Evolutionary conservation across 2,329 filamentous ascomycete species (phyloP), one percentile per base, ranked within the genome.

Genomic region (Ascosphaera apis): DNA sequence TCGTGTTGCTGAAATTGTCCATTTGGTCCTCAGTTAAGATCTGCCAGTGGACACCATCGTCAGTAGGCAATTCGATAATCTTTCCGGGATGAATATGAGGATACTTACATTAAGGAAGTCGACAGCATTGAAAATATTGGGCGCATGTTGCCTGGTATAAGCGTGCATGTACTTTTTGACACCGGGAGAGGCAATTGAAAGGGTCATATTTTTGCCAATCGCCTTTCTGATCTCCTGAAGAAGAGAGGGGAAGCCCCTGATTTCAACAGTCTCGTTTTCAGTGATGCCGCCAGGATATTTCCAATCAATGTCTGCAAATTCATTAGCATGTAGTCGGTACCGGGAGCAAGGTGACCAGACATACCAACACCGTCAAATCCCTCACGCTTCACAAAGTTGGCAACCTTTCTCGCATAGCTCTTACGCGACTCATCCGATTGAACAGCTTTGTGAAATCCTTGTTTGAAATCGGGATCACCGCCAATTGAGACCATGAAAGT

Each of bases 11-110:
- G 23, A 76, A 69, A 23, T 75, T 46, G 54, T 78, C 79, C 65
- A 76, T 74, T 34, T 80, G 49, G 47, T 81, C 76, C 48, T 80
- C 80, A 1, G 67, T 63, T 74, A 79, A 79, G 42, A 80, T 57
- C 40, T 41, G n/a, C n/a, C 11, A 25, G 5, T 11, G 21, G 21
- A 25, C 5, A 25, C 11, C 5, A 5, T 25, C 21, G 11, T 25
- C 21, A 25, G 21, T 25, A 25, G 11, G 21, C 21, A 6, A 11
- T 6, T 25, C 11, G 11, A 11, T 6, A 25, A 6, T 25, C 11
- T 11, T 25, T n/a, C n/a, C n/a, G n/a, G n/a, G n/a, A 25, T 25
- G 11, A 5, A 25, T 6, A 11, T 25, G 21, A 5, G 5, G 5
- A 34, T 39, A 34, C 36, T 34, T 3, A 41, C 46, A 44, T 79